Evolutionary conservation across 1,139 yeast species (phyloP).

Genomic region (Meyerozyma guilliermondii): DNA sequence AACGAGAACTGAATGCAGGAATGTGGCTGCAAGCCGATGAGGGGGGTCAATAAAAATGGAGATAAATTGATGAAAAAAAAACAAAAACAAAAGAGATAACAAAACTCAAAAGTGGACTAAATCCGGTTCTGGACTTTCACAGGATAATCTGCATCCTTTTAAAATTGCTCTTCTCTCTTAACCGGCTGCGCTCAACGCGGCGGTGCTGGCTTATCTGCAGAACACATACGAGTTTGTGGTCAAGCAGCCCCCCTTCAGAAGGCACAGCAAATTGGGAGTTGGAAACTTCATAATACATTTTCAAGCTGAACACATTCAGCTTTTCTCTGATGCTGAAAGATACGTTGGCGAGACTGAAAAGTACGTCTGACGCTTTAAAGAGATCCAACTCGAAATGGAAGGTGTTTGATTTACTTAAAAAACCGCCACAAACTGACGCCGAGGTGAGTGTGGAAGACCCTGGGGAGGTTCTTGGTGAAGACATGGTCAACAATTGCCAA

Average conservation of each 20-base stretch:
- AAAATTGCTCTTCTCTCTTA: too few species aligned
- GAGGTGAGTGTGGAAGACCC: not conserved
- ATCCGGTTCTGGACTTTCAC: not conserved
- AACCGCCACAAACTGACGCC: conserved; percentile 3
- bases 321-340: not conserved
- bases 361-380: not conserved
- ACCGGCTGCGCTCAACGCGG: not conserved
- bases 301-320: not conserved
- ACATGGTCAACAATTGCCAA: conserved; percentile 24
- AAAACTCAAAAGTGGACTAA: too few species aligned
- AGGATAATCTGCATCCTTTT: too few species aligned
- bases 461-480: conserved; percentile 2
- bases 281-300: not conserved
- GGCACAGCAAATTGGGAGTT: not conserved
- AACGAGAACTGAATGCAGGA: not conserved
- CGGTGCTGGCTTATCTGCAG: not conserved
- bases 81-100: too few species aligned
- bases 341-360: not conserved
- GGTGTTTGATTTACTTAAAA: conserved; percentile 19
- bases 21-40: not conserved
- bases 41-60: too few species aligned
- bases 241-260: not conserved
- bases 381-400: conserved; percentile 15
- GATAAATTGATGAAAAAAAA: too few species aligned
- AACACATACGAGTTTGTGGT: not conserved